Base-by-base conservation (phyloP, 441 rosid species). In the Adansonia rubrostipa region DNA sequence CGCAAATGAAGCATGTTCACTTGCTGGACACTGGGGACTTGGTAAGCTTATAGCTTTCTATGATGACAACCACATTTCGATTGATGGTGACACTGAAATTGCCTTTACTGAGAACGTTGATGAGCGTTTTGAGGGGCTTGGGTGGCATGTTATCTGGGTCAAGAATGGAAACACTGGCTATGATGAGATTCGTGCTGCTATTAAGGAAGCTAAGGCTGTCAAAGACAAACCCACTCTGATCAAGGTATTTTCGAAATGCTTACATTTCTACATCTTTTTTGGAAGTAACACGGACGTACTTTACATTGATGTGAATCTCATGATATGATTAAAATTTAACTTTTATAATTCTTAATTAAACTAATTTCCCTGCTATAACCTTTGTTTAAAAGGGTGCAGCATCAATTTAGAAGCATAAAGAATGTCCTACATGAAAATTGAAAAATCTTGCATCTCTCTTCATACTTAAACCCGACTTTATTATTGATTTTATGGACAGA, bases 131-230 rank as follows among this genome's bases (percentile, higher is more conserved):
- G 96, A 95, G 89, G 97, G 85, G 74, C 98, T 92, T 74, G 99
- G 99, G 7, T 95, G 99, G 98, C 97, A 95, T 80, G 94, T 95
- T 80, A 92, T 95, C 70, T 92, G 96, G 99, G 99, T 95, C 75
- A 95, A 93, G 94, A 93, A 92, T 71, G 98, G 99, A 56, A 93
- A 95, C 88, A 89, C 85, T 67, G 97, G 99, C 10, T 93, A 93
- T 78, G 98, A 95, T 82, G 98, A 95, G 1, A 93, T 95, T 48
- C 93, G 99, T 60, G 97, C 97, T 83, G 99, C 98, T 79, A 92
- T 95, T 67, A 90, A 86, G 88, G 97, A 95, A 86, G 99, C 98
- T 19, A 93, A 93, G 89, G 91, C 94, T 71, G 95, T 93, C 53
- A 93, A 61, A 81, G 98, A 95, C 85, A 95, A 90, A 67, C 99